phyloP scores from a whole-genome alignment of 257 asterid genomes.

The Cynanchum wilfordii region DNA sequence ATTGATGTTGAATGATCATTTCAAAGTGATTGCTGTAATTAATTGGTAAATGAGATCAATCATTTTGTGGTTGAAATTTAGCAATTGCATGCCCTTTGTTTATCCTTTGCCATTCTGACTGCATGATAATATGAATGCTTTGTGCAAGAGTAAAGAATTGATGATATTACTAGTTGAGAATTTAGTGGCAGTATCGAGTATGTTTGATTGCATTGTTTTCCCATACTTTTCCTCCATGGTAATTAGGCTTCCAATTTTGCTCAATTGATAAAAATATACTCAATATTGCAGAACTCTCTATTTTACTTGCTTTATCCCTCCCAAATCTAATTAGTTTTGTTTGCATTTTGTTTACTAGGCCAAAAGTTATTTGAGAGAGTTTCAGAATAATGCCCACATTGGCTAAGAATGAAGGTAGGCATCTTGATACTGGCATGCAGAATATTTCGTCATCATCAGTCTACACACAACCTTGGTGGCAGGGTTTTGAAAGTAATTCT shows the following conservation, averaged over 20 bases:
- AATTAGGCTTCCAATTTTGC: not conserved
- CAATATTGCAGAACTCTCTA: not conserved
- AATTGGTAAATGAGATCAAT: not conserved
- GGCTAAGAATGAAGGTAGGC: conserved; percentile 41
- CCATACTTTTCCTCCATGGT: not conserved
- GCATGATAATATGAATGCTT: not conserved
- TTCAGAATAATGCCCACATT: conserved; percentile 61
- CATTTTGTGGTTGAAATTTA: not conserved
- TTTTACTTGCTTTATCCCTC: not conserved
- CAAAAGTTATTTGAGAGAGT: conserved; percentile 24
- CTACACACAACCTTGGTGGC: conserved; percentile 73
- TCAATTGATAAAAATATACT: not conserved
- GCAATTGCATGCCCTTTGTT: not conserved
- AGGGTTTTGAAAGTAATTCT: conserved; percentile 44
- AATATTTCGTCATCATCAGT: conserved; percentile 35
- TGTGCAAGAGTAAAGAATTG: not conserved
- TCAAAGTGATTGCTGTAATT: not conserved
- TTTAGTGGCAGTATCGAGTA: not conserved
- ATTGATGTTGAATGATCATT: not conserved
- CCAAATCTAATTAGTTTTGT: conserved; percentile 15
- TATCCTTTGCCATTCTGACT: not conserved
- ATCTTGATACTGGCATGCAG: conserved; percentile 39
- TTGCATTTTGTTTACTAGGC: conserved; percentile 26
- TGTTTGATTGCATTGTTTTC: not conserved
- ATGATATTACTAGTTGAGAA: not conserved